A percentile compares a stretch with the other conserved stretches of the same genome.
These are phyloP conservation scores for Lasiosphaeria miniovina DNA, from an alignment of 495 filamentous ascomycete species.

Conservation along the genomic window DNA sequence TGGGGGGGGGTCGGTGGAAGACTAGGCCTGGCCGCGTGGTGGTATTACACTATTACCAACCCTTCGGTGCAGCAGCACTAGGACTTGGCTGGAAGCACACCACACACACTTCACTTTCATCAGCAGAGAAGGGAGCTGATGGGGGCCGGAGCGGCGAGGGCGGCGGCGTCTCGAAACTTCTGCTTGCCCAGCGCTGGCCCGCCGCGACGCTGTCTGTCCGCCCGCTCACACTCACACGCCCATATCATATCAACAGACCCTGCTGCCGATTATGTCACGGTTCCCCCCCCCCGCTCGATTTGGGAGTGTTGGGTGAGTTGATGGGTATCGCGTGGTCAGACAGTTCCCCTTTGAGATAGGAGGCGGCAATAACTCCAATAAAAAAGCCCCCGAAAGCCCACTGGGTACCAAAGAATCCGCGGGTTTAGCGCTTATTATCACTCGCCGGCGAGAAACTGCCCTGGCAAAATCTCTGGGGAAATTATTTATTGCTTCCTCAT, in stretches of 20 bases:
- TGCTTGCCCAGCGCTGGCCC: not conserved
- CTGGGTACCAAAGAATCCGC: not conserved
- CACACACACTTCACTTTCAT: not conserved
- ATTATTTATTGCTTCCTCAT: too few species aligned
- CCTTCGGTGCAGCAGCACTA: not conserved
- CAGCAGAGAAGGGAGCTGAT: constrained; percentile 1
- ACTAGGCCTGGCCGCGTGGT: not conserved
- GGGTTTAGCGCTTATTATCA: not conserved
- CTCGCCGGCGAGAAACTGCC: too few species aligned
- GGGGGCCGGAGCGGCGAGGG: constrained; percentile 7
- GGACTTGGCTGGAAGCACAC: not conserved
- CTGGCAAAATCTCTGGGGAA: too few species aligned
- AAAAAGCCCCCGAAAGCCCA: not conserved
- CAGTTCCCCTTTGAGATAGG: not conserved
- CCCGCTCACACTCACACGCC: too few species aligned
- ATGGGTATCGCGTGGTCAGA: not conserved
- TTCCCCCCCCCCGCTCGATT: not conserved
- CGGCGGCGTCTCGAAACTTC: constrained; percentile 5
- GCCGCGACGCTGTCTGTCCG: not conserved
- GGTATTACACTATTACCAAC: not conserved
- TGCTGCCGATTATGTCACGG: not conserved
- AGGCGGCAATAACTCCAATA: constrained; percentile 5
- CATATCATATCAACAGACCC: not conserved
- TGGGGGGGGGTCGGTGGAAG: not conserved
- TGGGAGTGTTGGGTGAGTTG: not conserved